These are phyloP conservation scores for Alternaria ventricosa DNA, from an alignment of 2,329 filamentous ascomycete genomes.

Conservation along the genomic window DNA sequence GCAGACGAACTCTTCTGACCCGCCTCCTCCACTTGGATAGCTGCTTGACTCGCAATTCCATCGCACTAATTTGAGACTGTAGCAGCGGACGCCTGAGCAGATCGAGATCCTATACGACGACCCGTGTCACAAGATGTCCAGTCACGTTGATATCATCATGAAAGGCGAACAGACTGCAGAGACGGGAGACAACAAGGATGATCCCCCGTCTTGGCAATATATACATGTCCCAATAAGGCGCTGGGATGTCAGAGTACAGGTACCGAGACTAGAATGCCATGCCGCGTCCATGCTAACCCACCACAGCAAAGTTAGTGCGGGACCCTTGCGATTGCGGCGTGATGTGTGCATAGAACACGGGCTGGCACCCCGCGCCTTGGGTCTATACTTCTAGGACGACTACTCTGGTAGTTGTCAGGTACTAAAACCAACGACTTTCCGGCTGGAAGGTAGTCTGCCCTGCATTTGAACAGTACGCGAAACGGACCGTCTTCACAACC, in stretches of 20 bases:
- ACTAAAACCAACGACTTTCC: slow-evolving; percentile 1
- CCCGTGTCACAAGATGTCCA: not conserved
- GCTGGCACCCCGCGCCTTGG: slow-evolving; percentile 8
- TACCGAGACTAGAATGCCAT: slow-evolving; percentile 14
- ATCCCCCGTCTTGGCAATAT: slow-evolving; percentile 6
- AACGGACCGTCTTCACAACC: not conserved
- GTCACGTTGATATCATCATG: not conserved
- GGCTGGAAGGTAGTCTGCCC: not conserved
- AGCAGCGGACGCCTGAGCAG: not conserved
- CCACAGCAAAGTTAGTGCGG: slow-evolving; percentile 2
- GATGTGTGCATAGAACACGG: slow-evolving; percentile 6
- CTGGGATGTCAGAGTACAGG: slow-evolving; percentile 8
- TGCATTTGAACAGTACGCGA: not conserved
- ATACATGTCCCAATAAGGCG: slow-evolving; percentile 4
- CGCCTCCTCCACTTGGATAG: not conserved
- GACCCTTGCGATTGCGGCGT: slow-evolving; percentile 8
- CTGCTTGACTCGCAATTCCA: slow-evolving; percentile 2
- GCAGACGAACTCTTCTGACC: slow-evolving; percentile 3
- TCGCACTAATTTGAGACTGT: not conserved
- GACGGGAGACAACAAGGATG: not conserved
- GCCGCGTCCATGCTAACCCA: slow-evolving; percentile 12
- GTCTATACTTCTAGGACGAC: not conserved
- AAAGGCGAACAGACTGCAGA: not conserved
- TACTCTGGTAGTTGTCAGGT: not conserved
- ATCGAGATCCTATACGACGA: not conserved